Base-by-base conservation (phyloP, 116 monocot genomes). In the Trichopus zeylanicus region DNA sequence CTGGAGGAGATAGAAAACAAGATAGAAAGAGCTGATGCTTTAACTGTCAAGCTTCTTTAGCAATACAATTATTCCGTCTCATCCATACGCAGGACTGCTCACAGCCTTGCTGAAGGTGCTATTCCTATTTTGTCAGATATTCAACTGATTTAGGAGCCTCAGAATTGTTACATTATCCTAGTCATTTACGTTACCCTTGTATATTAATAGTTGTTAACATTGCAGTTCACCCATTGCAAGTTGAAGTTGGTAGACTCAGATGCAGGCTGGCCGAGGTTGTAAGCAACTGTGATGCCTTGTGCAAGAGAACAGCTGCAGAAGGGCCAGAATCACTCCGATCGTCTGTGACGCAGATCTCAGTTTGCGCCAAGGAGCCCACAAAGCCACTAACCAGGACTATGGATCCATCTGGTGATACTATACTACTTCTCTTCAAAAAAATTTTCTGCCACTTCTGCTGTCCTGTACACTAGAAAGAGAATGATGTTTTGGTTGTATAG, bases 1-100 rank as follows among this genome's bases (percentile, higher is more conserved):
- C n/a, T n/a, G 94, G 94, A 81, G 73, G 89, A 89, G 67, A 75
- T 94, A 53, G 94, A 89, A 70, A 94, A 78, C 73, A 94, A 86
- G 71, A 83, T 94, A 46, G 94, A 94, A 49, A 81, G 83, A 15
- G 86, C 73, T 56, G 86, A 95, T 81, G 95, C 95, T 42, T 61
- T 95, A 53, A 78, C 84, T 53, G 58, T 70, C 39, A 95, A 95
- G 72, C 86, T 95, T 76, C 86, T 81, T 51, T 81, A 87, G 66
- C 73, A 87, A 29, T 95, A 65, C 66, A 95, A 83, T 61, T 70
- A 86, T 65, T 90, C 95, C 27, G 69, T 77, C 18, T 67, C 95
- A 31, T 66, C 84, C 13, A 95, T 95, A 81, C 83, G 75, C 67
- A 79, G 77, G 1, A 70, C 84, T 39, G 77, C 83, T 5, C 73